These are phyloP conservation scores for Calophaca sinica DNA, from an alignment of 306 rosid species.

Conservation along the genomic window DNA sequence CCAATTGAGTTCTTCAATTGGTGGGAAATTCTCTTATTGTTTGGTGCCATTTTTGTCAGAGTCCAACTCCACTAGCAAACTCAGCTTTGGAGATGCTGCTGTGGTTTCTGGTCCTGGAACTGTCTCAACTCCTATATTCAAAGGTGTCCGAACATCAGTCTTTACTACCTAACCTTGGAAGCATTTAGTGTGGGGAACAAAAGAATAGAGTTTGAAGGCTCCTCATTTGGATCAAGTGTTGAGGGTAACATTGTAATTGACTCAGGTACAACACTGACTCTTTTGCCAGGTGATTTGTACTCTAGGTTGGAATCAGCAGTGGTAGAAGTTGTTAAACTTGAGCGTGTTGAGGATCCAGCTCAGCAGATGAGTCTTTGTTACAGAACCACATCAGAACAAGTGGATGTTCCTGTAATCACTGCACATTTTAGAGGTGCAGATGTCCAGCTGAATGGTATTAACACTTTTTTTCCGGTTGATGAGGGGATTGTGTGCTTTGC, in stretches of 20 bases:
- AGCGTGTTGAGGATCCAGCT: conserved; percentile 3
- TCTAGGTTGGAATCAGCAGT: conserved; percentile 37
- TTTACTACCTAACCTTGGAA: conserved; percentile 36
- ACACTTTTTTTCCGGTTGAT: conserved; percentile 42
- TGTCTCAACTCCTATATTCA: conserved; percentile 28
- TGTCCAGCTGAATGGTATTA: conserved; percentile 33
- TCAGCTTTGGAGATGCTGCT: conserved; percentile 42
- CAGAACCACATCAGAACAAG: background rate
- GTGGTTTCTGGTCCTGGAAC: conserved; percentile 9
- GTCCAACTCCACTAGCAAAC: background rate
- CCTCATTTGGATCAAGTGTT: no score
- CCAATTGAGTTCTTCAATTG: conserved; percentile 44
- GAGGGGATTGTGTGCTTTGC: conserved; percentile 56
- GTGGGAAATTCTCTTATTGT: conserved; percentile 64
- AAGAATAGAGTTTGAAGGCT: background rate
- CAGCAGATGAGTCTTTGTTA: conserved; percentile 40
- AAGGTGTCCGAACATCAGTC: background rate
- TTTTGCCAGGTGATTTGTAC: conserved; percentile 42
- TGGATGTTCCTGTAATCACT: conserved; percentile 24
- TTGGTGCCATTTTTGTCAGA: conserved; percentile 29
- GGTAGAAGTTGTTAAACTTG: background rate
- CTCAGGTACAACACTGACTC: conserved; percentile 51
- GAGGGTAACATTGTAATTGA: conserved; percentile 52
- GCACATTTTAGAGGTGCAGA: conserved; percentile 57
- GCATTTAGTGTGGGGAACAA: conserved; percentile 21